Conservation (phyloP, 2,329 filamentous ascomycete genomes). For the Aspergillus amoenus region DNA sequence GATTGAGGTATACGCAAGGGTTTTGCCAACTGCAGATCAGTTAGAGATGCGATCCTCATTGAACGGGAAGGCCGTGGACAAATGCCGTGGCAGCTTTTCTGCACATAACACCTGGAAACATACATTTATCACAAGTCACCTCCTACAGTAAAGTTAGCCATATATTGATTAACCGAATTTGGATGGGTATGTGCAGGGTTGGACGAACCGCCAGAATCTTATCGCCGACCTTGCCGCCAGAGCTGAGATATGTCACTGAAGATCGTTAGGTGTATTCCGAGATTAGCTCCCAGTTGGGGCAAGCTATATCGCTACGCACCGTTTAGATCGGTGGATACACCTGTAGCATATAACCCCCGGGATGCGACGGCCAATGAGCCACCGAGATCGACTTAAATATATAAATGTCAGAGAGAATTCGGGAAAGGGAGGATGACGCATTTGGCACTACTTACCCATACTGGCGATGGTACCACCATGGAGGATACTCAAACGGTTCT, state of each 20-base stretch:
- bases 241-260: constrained; percentile 61
- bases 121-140: constrained; percentile 66
- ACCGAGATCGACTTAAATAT: constrained; percentile 58
- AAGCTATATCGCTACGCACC: constrained; percentile 36
- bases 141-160: constrained; percentile 42
- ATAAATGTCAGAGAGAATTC: neutral
- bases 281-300: neutral
- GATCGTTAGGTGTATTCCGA: neutral
- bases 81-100: neutral
- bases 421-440: neutral
- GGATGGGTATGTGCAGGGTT: constrained; percentile 15
- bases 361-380: constrained; percentile 67
- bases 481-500: constrained; percentile 66
- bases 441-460: constrained; percentile 43
- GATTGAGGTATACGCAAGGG: constrained; percentile 63
- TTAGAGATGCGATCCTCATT: constrained; percentile 3
- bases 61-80: neutral
- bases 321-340: constrained; percentile 66
- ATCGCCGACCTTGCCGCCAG: constrained; percentile 64
- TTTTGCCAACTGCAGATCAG: constrained; percentile 57
- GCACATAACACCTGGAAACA: constrained; percentile 13
- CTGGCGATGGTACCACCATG: constrained; percentile 68
- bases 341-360: constrained; percentile 63
- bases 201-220: constrained; percentile 52
- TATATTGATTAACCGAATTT: neutral